phyloP scores from a whole-genome alignment of 2,329 filamentous ascomycete genomes.

The Thelonectria blattea region DNA sequence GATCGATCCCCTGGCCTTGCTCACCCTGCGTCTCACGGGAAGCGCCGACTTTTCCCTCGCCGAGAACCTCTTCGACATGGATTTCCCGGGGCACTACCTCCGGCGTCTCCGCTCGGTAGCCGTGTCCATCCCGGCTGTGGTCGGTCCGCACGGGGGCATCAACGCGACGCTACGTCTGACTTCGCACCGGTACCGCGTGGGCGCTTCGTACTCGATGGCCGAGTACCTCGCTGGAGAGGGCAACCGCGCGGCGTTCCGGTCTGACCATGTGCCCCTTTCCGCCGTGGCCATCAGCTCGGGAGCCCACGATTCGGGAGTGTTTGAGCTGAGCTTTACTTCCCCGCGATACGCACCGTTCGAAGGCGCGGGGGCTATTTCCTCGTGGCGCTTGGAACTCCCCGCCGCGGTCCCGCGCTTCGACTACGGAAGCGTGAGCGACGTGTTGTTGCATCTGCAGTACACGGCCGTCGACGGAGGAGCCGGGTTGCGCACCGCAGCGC shows the following conservation, averaged over 20 bases:
- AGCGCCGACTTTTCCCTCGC: conserved; percentile 18
- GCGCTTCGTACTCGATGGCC: background rate
- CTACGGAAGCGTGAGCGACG: conserved; percentile 11
- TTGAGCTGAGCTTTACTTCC: conserved; percentile 9
- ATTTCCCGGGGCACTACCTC: conserved; percentile 49
- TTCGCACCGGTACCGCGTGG: background rate
- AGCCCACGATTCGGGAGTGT: background rate
- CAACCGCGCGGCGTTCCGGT: background rate
- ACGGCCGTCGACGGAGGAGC: conserved; percentile 7
- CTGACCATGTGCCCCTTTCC: background rate
- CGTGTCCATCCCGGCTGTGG: conserved; percentile 41
- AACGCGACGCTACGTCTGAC: background rate
- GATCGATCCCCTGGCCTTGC: conserved; percentile 10
- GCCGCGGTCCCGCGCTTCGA: background rate
- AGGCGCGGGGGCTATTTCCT: conserved; percentile 12
- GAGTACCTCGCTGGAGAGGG: background rate
- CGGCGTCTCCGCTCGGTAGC: conserved; percentile 43
- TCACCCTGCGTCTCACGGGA: conserved; percentile 10
- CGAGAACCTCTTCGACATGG: conserved; percentile 46
- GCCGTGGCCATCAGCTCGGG: background rate
- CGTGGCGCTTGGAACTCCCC: conserved; percentile 15
- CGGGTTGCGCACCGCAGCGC: background rate
- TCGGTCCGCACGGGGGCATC: conserved; percentile 39
- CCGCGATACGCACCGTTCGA: conserved; percentile 13
- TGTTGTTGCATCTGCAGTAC: conserved; percentile 14